Evolutionary conservation across 225 moss, liverwort and hornwort genomes (phyloP), one percentile per base, ranked within the genome.

Genomic region (Ulota crispa): DNA sequence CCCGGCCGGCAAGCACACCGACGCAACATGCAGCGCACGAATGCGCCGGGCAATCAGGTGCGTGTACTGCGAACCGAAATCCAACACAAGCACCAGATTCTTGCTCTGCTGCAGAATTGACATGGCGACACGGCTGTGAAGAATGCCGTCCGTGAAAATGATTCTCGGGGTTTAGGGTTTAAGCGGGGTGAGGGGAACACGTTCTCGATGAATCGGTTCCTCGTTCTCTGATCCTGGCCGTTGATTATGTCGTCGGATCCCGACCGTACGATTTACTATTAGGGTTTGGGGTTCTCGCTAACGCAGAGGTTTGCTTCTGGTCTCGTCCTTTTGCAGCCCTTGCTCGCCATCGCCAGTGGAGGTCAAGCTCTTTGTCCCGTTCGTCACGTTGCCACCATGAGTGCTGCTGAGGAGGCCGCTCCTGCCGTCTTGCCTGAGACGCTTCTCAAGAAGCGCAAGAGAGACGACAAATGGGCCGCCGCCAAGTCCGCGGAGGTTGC

Each of bases 61-160:
- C 21, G 93, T 93, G 42, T 92, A 92, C 77, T 94, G 96, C 8
- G 94, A 94, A 24, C 94, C 96, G 6, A 94, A 96, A 81, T 96
- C 94, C 1, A 93, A 70, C 8, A 94, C 93, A 15, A 94, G 77
- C 0, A 92, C 93, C 80, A 92, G 69, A 78, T 85, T 92, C 27
- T 84, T 78, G 3, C 42, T 62, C 62, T 52, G 43, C 36, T 61
- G 53, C 1, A 77, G 36, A 10, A 83, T 77, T 43, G 77, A 80
- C 83, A 80, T 87, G 42, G 77, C 28, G 67, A 14, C 47, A 20
- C 4, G 32, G 20, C 14, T 19, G 60, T 73, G 39, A 6, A 80
- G 27, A 37, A 55, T 37, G 26, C 8, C 68, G 68, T 41, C 68
- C 26, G 37, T 11, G 41, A 68, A 13, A 27, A 43, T 26, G 41